These are phyloP conservation scores for Nigrograna mackinnonii DNA, from an alignment of 2,329 filamentous ascomycete species.

Conservation along the genomic window DNA sequence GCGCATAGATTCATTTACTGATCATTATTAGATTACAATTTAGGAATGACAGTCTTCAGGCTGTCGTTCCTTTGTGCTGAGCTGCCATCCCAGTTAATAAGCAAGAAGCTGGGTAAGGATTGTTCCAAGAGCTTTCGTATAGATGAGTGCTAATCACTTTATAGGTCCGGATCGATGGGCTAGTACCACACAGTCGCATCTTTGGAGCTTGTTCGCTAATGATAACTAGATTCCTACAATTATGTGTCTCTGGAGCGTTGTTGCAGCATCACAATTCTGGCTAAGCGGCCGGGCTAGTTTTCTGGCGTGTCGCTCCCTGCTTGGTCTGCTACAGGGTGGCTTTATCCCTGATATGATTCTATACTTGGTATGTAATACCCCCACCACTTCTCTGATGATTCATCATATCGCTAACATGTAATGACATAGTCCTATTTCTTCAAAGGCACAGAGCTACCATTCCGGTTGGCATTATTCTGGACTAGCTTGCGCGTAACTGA, in stretches of 20 bases:
- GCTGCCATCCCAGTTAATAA: constrained; percentile 51
- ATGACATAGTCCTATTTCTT: constrained; percentile 65
- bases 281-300: constrained; percentile 55
- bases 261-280: constrained; percentile 70
- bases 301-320: constrained; percentile 46
- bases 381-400: background rate
- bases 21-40: constrained; percentile 41
- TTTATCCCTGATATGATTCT: constrained; percentile 68
- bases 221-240: constrained; percentile 45
- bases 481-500: constrained; percentile 62
- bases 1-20: too few relatives aligned
- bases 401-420: background rate
- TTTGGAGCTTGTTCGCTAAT: too few relatives aligned
- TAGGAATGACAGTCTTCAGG: constrained; percentile 66
- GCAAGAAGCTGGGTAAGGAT: constrained; percentile 50
- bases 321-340: constrained; percentile 50
- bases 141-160: too few relatives aligned
- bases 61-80: constrained; percentile 71
- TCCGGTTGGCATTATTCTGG: constrained; percentile 73
- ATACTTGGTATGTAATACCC: constrained; percentile 57
- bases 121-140: constrained; percentile 49
- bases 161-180: constrained; percentile 14
- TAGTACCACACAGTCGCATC: too few relatives aligned
- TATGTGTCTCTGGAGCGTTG: constrained; percentile 50
- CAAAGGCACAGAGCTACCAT: constrained; percentile 69